phyloP scores from a whole-genome alignment of 768 basidiomycete genomes.

The Kwoniella mangroviensis region DNA sequence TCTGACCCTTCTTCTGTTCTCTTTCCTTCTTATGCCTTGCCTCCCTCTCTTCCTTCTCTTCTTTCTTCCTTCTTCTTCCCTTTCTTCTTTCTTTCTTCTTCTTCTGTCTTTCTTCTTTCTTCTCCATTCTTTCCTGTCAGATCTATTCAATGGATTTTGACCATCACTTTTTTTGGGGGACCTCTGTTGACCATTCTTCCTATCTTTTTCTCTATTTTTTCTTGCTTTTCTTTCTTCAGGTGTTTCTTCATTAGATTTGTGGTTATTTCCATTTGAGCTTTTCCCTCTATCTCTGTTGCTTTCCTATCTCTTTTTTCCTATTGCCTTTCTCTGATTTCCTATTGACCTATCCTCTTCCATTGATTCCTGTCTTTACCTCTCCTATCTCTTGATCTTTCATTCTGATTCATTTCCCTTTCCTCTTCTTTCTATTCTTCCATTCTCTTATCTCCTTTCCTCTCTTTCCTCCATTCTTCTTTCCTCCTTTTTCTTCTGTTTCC shows the following conservation, averaged over 20 bases:
- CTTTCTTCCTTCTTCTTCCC: constrained; percentile 9
- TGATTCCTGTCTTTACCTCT: not conserved
- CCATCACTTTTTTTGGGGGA: too few species aligned
- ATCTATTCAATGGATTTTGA: too few species aligned
- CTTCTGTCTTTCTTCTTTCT: not conserved
- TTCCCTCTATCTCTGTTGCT: not conserved
- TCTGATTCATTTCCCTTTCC: too few species aligned
- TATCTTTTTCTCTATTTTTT: constrained; percentile 10
- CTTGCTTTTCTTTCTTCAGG: constrained; percentile 11
- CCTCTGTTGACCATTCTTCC: not conserved
- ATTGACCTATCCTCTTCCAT: not conserved
- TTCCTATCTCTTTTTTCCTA: not conserved
- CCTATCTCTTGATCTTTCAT: too few species aligned
- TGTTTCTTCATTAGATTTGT: not conserved
- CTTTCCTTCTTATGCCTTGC: not conserved
- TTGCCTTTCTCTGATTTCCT: constrained; percentile 13
- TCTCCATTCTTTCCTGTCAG: not conserved
- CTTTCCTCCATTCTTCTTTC: too few species aligned
- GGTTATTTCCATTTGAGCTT: not conserved
- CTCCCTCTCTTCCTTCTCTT: not conserved
- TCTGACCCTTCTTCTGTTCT: not conserved
- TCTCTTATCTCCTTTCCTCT: too few species aligned
- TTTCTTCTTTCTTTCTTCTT: constrained; percentile 1
- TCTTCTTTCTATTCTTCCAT: too few species aligned
- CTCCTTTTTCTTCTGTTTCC: too few species aligned